phyloP scores from a whole-genome alignment of 2,329 filamentous ascomycete genomes.

The Paecilomyces variotii region DNA sequence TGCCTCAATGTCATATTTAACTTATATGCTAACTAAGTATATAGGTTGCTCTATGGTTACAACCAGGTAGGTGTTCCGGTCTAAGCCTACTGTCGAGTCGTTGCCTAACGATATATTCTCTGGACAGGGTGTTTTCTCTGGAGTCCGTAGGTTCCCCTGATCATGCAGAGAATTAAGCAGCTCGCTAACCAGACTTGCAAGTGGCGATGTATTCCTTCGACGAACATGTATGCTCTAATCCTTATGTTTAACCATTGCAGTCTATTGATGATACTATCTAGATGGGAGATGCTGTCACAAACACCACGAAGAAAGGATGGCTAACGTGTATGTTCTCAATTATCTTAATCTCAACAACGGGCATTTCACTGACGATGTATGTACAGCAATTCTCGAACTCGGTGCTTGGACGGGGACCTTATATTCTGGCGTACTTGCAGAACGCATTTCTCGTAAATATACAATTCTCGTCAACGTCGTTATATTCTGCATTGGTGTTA shows the following conservation, averaged over 20 bases:
- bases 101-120: background rate
- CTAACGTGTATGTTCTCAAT: constrained; percentile 16
- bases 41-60: background rate
- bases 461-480: constrained; percentile 26
- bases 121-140: background rate
- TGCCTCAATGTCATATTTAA: constrained; percentile 6
- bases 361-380: background rate
- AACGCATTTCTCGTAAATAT: constrained; percentile 23
- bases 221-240: background rate
- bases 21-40: background rate
- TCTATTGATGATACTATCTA: background rate
- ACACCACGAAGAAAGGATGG: constrained; percentile 12
- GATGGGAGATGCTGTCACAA: background rate
- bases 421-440: constrained; percentile 22
- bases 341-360: background rate
- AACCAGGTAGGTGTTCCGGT: background rate
- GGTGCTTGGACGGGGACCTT: constrained; percentile 26
- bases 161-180: background rate
- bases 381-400: constrained; percentile 22
- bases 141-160: background rate
- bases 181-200: background rate
- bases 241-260: background rate
- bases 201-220: background rate
- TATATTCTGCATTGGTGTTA: constrained; percentile 39
- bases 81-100: background rate